phyloP scores from a whole-genome alignment of 768 basidiomycete species.

The Floccularia luteovirens region DNA sequence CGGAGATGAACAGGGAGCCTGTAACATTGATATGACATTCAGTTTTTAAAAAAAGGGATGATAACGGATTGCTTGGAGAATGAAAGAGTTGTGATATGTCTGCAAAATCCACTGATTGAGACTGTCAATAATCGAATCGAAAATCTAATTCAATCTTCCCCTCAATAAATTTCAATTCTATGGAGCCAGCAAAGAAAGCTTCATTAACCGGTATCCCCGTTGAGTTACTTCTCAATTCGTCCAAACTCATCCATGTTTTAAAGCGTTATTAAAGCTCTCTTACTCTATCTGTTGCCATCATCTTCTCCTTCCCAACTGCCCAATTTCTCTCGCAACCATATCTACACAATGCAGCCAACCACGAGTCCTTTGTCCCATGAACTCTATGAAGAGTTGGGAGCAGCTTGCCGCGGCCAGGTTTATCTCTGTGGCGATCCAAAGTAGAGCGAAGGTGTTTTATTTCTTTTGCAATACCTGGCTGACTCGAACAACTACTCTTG shows the following conservation, averaged over 20 bases:
- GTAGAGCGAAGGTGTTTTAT: conserved; percentile 6
- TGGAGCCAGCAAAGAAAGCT: too few species aligned
- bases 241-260: too few species aligned
- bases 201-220: background rate
- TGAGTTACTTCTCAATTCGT: background rate
- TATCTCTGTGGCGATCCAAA: conserved; percentile 31
- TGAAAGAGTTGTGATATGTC: too few species aligned
- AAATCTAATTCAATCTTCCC: too few species aligned
- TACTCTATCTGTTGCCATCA: background rate
- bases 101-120: too few species aligned
- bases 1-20: too few species aligned
- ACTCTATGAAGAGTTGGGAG: conserved; percentile 36
- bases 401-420: conserved; percentile 38
- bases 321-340: conserved; percentile 2
- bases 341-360: conserved; percentile 11
- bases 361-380: conserved; percentile 23
- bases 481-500: too few species aligned
- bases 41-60: too few species aligned
- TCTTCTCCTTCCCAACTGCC: background rate
- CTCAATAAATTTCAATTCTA: too few species aligned
- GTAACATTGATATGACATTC: too few species aligned
- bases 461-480: background rate
- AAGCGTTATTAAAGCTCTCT: background rate
- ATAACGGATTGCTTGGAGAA: too few species aligned
- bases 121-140: too few species aligned